phyloP scores from a whole-genome alignment of 768 basidiomycete species.

The Thelephora ganbajun region DNA sequence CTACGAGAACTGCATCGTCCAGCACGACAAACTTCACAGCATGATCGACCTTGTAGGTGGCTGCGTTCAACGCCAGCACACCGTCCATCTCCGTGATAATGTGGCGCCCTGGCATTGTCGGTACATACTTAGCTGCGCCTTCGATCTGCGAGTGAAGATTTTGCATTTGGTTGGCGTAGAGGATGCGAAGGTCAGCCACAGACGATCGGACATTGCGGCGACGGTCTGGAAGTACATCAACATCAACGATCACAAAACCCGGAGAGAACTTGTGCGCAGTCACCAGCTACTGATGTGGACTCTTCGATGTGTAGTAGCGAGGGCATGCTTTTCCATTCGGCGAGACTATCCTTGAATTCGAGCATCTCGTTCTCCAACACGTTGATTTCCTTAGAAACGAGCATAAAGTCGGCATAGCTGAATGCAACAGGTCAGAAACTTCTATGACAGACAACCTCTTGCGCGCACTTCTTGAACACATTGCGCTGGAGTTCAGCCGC shows the following conservation, averaged over 20 bases:
- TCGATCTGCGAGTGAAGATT: conserved; percentile 81
- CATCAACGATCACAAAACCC: conserved; percentile 12
- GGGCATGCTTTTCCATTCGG: conserved; percentile 95
- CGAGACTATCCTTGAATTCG: conserved; percentile 85
- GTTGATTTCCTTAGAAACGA: conserved; percentile 93
- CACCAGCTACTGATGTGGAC: conserved; percentile 49
- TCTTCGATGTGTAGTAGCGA: conserved; percentile 85
- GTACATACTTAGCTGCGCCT: conserved; percentile 90
- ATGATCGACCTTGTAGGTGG: conserved; percentile 87
- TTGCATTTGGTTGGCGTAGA: conserved; percentile 94
- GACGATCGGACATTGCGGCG: conserved; percentile 70
- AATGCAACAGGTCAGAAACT: not conserved
- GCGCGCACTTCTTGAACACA: conserved; percentile 81
- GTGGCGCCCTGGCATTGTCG: conserved; percentile 82
- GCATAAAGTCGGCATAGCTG: conserved; percentile 94
- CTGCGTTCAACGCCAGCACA: conserved; percentile 76
- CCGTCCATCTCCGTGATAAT: conserved; percentile 77
- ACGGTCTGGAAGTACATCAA: conserved; percentile 22
- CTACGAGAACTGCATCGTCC: conserved; percentile 85
- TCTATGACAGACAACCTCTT: not conserved
- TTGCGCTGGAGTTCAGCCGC: conserved; percentile 75
- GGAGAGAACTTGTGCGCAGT: conserved; percentile 24
- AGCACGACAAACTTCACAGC: conserved; percentile 82
- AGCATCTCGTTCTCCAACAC: conserved; percentile 96
- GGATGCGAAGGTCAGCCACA: conserved; percentile 84